Base-by-base conservation (phyloP, 1,139 yeast species). In the Debaryomycetaceae sp. region DNA sequence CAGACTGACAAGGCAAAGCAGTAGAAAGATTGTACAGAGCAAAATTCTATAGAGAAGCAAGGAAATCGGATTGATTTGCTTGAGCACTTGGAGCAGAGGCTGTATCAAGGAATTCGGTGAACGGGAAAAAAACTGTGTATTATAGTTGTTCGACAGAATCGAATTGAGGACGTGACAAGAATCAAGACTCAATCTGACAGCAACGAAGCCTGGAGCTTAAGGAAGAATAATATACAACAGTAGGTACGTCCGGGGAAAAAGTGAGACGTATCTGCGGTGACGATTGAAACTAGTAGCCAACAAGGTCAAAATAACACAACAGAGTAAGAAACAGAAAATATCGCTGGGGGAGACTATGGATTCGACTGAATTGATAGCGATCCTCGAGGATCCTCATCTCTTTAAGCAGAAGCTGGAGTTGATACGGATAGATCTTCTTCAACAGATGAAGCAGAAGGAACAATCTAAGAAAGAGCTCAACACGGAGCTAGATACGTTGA, bases 401-500 rank as follows among this genome's bases (percentile, higher is more conserved):
- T 70, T 59, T 47, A 52, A 59, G 26, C 55, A 62, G 37, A 55
- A 64, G 37, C 59, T 57, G 34, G 58, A 59, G 14, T 51, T 51
- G 22, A 58, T 70, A 51, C 67, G 75, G 52, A 53, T 55, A 38
- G 65, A 63, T 41, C 46, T 70, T 26, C 51, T 61, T 26, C 49
- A 47, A 39, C 67, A 65, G 35, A 55, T 70, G 33, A 59, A 57
- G 34, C 43, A 55, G 26, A 75, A 70, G 43, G 69, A 70, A 40
- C 45, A 46, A 13, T 48, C 59, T 26, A 57, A 66, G 35, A 47
- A 51, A 33, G 59, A 58, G 19, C 53, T 67, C 34, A 54, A 62
- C 30, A 53, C 65, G 35, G 78, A 74, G 38, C 70, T 81, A 37
- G 73, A 75, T 28, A 73, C 79, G 30, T 73, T 81, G 17, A 79